Percentiles rank a stretch among this genome's conserved stretches.
These are phyloP conservation scores for Ogataea degrootiae DNA, from an alignment of 805 yeast genomes.

Conservation along the genomic window DNA sequence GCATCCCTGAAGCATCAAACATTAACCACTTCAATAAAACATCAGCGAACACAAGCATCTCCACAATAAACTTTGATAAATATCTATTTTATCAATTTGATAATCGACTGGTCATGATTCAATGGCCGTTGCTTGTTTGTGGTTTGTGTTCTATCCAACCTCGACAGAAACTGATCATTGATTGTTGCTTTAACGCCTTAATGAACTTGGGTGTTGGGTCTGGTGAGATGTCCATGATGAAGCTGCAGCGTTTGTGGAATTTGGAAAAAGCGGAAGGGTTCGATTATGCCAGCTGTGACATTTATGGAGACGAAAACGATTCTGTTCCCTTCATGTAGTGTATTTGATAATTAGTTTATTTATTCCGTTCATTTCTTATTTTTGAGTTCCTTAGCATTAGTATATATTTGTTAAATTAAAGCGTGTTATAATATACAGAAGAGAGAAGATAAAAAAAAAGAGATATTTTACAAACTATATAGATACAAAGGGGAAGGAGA, in stretches of 20 bases:
- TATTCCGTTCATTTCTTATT: not conserved
- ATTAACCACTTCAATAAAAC: slow-evolving; percentile 5
- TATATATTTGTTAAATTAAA: not conserved
- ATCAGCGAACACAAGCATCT: slow-evolving; percentile 5
- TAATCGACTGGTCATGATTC: slow-evolving; percentile 33
- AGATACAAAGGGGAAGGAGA: not conserved
- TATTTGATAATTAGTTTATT: not conserved
- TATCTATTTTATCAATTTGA: slow-evolving; percentile 30
- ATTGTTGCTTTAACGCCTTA: slow-evolving; percentile 31
- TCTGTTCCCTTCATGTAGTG: slow-evolving; percentile 29
- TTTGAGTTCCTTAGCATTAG: too few relatives aligned
- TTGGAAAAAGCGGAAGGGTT: slow-evolving; percentile 22
- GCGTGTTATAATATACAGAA: not conserved
- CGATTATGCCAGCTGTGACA: slow-evolving; percentile 20
- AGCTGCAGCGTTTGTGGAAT: slow-evolving; percentile 29
- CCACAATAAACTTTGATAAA: slow-evolving; percentile 22
- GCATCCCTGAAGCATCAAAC: slow-evolving; percentile 5
- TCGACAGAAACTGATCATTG: slow-evolving; percentile 28
- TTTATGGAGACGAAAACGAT: slow-evolving; percentile 30
- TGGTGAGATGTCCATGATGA: slow-evolving; percentile 30
- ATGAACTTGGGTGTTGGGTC: slow-evolving; percentile 33
- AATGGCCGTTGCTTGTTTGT: slow-evolving; percentile 33
- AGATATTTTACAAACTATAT: not conserved
- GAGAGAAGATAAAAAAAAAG: too few relatives aligned
- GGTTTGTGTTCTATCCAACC: slow-evolving; percentile 30